Conservation (phyloP, 176 grass and related monocot species). For the Zea luxurians region DNA sequence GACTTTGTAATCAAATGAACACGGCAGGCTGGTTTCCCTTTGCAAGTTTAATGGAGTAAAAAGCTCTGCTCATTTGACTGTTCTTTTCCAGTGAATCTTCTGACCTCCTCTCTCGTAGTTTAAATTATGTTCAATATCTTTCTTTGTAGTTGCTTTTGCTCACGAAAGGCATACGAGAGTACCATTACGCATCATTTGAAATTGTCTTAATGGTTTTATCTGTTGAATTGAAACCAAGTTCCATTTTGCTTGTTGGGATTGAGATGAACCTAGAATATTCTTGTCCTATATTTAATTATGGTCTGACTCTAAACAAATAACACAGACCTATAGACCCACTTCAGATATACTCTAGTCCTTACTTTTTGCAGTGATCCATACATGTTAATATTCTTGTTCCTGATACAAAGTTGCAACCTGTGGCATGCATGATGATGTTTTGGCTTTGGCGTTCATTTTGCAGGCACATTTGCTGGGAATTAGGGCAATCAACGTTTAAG, state of each 20-base stretch:
- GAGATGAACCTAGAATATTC: constrained; percentile 32
- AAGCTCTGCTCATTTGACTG: not conserved
- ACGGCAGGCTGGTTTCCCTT: not conserved
- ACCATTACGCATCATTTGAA: not conserved
- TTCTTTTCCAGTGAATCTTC: constrained; percentile 7
- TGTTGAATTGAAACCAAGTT: constrained; percentile 19
- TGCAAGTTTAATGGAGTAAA: not conserved
- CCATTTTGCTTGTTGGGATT: constrained; percentile 24
- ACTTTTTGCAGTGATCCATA: constrained; percentile 30
- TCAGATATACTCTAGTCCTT: constrained; percentile 33
- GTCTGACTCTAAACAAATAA: constrained; percentile 18
- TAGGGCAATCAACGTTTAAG: not conserved
- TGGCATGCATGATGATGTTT: not conserved
- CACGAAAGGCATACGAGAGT: not conserved
- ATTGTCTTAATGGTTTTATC: not conserved
- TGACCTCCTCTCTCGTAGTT: not conserved
- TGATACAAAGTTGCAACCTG: constrained; percentile 12
- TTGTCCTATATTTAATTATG: not conserved
- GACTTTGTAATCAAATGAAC: no score
- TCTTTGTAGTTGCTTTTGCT: not conserved
- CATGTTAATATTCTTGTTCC: constrained; percentile 40
- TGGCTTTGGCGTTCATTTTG: constrained; percentile 2
- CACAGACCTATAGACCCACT: constrained; percentile 5
- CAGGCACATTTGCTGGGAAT: constrained; percentile 29
- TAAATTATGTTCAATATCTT: not conserved